A percentile compares a stretch with the other conserved stretches of the same genome.
Conservation (phyloP, 164 flowering plant genomes). For the Protea cynaroides region DNA sequence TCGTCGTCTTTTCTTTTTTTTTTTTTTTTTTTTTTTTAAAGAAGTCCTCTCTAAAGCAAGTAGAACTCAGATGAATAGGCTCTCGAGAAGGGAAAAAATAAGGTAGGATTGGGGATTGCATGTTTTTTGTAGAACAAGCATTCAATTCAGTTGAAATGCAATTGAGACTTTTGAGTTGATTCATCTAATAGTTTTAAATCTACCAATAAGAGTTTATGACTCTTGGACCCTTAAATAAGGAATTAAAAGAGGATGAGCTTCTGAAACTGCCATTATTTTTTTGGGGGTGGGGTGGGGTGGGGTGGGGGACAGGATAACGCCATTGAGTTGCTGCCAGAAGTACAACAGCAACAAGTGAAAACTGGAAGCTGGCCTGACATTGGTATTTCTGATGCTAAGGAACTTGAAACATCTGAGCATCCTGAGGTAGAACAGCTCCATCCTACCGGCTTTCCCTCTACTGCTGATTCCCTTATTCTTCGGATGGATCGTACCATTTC, state of each 20-base stretch:
- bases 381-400: conserved; percentile 18
- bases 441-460: conserved; percentile 26
- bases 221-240: background rate
- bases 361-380: conserved; percentile 40
- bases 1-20: no score
- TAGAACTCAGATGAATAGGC: background rate
- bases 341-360: conserved; percentile 53
- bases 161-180: background rate
- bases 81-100: background rate
- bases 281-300: no score
- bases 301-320: conserved; percentile 71
- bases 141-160: background rate
- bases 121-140: background rate
- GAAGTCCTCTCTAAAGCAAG: background rate
- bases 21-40: no score
- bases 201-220: background rate
- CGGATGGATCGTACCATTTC: conserved; percentile 13
- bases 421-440: conserved; percentile 20
- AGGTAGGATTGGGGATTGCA: background rate
- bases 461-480: conserved; percentile 25
- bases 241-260: conserved; percentile 1
- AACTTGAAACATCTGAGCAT: conserved; percentile 28
- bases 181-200: background rate
- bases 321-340: conserved; percentile 74
- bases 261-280: background rate